Percentiles rank a stretch among this genome's conserved stretches.
These are phyloP conservation scores for Fusarium nematophilum DNA, from an alignment of 2,329 filamentous ascomycete species.

Conservation along the genomic window DNA sequence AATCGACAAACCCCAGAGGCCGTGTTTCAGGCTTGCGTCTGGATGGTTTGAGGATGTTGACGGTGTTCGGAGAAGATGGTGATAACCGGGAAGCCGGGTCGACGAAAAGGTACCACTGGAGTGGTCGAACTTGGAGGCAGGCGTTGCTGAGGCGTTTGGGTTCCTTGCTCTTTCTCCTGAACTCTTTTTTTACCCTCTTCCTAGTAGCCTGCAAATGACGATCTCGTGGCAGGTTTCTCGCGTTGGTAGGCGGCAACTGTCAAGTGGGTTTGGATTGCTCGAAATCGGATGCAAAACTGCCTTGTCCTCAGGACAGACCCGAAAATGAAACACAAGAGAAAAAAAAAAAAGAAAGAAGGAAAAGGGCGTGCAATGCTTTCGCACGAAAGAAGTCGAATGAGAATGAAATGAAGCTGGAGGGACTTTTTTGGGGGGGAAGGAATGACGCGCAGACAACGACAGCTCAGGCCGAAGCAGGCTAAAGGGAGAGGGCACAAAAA, in stretches of 20 bases:
- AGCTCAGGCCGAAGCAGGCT: conserved; percentile 37
- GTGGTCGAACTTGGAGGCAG: conserved; percentile 16
- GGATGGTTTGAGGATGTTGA: conserved; percentile 35
- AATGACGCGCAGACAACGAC: conserved; percentile 41
- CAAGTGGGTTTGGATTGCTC: conserved; percentile 12
- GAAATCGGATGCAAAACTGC: conserved; percentile 14
- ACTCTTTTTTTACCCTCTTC: not conserved
- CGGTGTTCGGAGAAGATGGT: conserved; percentile 22
- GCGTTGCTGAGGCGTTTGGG: conserved; percentile 17
- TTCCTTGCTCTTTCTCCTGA: conserved; percentile 28
- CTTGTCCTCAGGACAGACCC: conserved; percentile 34
- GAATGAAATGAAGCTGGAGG: conserved; percentile 17
- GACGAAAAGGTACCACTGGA: conserved; percentile 16
- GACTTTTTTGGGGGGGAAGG: not conserved
- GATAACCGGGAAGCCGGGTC: conserved; percentile 29
- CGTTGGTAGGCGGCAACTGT: conserved; percentile 17
- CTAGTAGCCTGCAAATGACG: not conserved
- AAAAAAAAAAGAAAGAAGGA: conserved; percentile 5
- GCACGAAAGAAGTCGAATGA: conserved; percentile 12
- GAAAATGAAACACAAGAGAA: conserved; percentile 2
- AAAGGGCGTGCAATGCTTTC: not conserved
- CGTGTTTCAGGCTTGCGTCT: conserved; percentile 45
- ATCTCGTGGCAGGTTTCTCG: conserved; percentile 21
- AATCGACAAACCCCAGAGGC: conserved; percentile 34
- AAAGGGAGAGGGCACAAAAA: conserved; percentile 22